Conservation (phyloP, 202 grass and related monocot genomes). For the Zoysia matrella region DNA sequence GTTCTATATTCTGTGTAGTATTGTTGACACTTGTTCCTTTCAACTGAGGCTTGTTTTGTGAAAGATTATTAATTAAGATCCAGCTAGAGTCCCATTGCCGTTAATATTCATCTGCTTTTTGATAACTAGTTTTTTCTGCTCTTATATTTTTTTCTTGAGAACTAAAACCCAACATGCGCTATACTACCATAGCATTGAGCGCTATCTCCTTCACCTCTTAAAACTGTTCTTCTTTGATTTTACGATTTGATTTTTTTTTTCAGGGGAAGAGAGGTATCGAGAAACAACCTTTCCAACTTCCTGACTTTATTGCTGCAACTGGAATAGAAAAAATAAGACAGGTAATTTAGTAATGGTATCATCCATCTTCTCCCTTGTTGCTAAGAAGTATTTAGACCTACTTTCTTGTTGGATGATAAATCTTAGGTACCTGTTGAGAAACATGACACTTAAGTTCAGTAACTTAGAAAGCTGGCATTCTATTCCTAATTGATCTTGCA, state of each 20-base stretch:
- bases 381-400: not conserved
- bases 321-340: no score
- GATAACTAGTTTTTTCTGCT: not conserved
- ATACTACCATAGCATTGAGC: not conserved
- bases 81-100: conserved; percentile 29
- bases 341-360: no score
- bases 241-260: conserved; percentile 44
- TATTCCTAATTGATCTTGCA: conserved; percentile 1
- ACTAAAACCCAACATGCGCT: not conserved
- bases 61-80: conserved; percentile 20
- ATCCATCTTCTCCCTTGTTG: not conserved
- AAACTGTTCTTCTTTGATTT: conserved; percentile 17
- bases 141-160: not conserved
- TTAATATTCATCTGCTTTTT: not conserved
- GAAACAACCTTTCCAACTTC: no score
- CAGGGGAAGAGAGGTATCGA: no score
- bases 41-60: conserved; percentile 31
- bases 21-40: conserved; percentile 55
- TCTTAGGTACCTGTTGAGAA: not conserved
- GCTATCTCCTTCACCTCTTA: conserved; percentile 10
- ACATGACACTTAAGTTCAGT: not conserved
- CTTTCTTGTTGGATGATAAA: not conserved
- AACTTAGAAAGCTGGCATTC: not conserved
- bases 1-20: conserved; percentile 53
- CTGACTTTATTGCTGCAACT: no score